Conservation (phyloP, 768 basidiomycete genomes). For the Naematelia aurantialba region DNA sequence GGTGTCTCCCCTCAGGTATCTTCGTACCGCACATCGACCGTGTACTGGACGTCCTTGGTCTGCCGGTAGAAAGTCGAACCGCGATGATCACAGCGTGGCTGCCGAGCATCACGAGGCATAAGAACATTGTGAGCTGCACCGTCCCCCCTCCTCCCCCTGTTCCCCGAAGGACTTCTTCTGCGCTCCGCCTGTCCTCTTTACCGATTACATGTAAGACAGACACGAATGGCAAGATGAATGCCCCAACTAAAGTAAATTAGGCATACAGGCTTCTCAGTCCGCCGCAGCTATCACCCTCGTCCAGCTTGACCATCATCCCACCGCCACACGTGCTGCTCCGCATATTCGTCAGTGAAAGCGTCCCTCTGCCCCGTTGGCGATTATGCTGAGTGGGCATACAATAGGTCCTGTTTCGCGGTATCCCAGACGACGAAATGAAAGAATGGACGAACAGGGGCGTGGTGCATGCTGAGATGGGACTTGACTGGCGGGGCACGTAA, state of each 20-base stretch:
- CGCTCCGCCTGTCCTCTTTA: not conserved
- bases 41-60: constrained; percentile 30
- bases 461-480: constrained; percentile 45
- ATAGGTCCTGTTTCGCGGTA: constrained; percentile 42
- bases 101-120: constrained; percentile 41
- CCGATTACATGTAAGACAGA: not conserved
- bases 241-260: not conserved
- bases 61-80: constrained; percentile 41
- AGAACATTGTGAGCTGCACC: constrained; percentile 34
- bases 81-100: constrained; percentile 42
- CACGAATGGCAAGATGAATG: not conserved
- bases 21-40: constrained; percentile 48
- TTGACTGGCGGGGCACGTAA: constrained; percentile 44
- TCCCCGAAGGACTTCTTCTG: not conserved
- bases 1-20: constrained; percentile 41
- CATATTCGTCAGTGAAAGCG: constrained; percentile 34
- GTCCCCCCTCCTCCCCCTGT: not conserved
- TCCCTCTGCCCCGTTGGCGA: not conserved
- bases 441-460: constrained; percentile 37
- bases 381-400: not conserved
- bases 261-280: constrained; percentile 29
- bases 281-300: constrained; percentile 27
- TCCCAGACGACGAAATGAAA: constrained; percentile 35
- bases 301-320: constrained; percentile 36
- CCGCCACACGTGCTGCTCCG: constrained; percentile 40